Percentiles rank a stretch among this genome's conserved stretches.
Conservation (phyloP, 208 protist species). For the Naegleria fowleri region DNA sequence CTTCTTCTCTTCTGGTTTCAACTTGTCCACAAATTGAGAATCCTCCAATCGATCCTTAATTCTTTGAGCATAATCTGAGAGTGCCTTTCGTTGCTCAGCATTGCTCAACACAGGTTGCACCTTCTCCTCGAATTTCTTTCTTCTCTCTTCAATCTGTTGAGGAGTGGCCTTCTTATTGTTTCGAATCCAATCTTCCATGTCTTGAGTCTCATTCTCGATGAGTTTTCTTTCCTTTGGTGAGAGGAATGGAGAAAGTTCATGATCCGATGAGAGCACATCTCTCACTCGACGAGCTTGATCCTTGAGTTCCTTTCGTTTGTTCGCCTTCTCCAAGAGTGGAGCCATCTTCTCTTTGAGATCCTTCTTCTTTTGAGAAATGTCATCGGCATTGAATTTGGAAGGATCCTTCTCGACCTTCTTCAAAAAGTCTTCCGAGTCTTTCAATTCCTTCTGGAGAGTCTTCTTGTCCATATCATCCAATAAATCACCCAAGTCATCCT, state of each 20-base stretch:
- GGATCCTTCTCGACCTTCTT: neutral
- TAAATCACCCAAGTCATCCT: conserved; percentile 1
- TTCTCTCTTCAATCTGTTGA: neutral
- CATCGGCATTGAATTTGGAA: neutral
- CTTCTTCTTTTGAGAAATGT: neutral
- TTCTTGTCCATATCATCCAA: neutral
- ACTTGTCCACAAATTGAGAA: neutral
- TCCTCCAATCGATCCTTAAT: neutral
- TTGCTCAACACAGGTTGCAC: neutral
- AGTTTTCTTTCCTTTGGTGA: neutral
- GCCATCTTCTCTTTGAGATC: neutral
- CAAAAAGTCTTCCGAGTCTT: neutral
- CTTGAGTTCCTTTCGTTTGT: neutral
- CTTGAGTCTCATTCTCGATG: neutral
- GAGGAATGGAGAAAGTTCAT: neutral
- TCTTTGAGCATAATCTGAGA: neutral
- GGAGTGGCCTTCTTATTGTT: neutral
- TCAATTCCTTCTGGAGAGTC: neutral
- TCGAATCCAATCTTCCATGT: neutral
- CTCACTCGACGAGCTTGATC: neutral
- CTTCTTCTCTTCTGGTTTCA: conserved; percentile 14
- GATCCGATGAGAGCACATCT: neutral
- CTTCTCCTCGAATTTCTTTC: neutral
- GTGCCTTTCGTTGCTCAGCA: neutral
- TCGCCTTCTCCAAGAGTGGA: neutral